These are phyloP conservation scores for Tolypocladium nubicola DNA, from an alignment of 2,329 filamentous ascomycete species.

Conservation along the genomic window DNA sequence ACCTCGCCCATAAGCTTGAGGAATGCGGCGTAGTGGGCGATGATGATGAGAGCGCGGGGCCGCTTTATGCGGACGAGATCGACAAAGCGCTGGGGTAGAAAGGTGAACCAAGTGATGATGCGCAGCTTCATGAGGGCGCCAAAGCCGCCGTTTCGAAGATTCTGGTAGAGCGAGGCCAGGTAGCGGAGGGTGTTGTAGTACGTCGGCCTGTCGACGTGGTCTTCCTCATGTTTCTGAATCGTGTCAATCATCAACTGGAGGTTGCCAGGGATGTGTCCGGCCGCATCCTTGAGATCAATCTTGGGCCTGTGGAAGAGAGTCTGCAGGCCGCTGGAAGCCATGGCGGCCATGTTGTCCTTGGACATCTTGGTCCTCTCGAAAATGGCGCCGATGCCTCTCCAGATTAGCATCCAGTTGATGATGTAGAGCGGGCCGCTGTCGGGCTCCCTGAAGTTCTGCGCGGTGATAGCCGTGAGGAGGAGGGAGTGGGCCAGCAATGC, in stretches of 20 bases:
- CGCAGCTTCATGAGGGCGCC: conserved; percentile 34
- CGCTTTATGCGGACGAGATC: conserved; percentile 28
- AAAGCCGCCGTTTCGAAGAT: conserved; percentile 31
- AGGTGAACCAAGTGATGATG: conserved; percentile 43
- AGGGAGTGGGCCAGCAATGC: conserved; percentile 42
- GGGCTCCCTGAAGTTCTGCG: conserved; percentile 38
- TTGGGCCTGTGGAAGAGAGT: conserved; percentile 38
- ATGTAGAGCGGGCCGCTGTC: conserved; percentile 35
- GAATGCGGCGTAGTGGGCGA: conserved; percentile 43
- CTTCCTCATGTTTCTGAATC: conserved; percentile 30
- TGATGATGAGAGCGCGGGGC: conserved; percentile 37
- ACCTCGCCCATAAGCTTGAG: conserved; percentile 28
- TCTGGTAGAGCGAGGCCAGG: conserved; percentile 40
- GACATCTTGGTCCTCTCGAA: conserved; percentile 22
- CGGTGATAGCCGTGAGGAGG: conserved; percentile 38
- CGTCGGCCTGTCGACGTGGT: conserved; percentile 23
- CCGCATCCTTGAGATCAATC: conserved; percentile 32
- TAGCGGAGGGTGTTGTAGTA: conserved; percentile 38
- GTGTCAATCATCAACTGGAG: conserved; percentile 39
- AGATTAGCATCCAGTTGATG: conserved; percentile 45
- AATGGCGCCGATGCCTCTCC: conserved; percentile 41
- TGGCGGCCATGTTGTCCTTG: not conserved
- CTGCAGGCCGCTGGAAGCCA: conserved; percentile 31
- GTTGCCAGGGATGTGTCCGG: conserved; percentile 31
- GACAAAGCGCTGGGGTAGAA: conserved; percentile 32